Conservation (phyloP, 2,329 filamentous ascomycete genomes). For the Bisporella sp. region DNA sequence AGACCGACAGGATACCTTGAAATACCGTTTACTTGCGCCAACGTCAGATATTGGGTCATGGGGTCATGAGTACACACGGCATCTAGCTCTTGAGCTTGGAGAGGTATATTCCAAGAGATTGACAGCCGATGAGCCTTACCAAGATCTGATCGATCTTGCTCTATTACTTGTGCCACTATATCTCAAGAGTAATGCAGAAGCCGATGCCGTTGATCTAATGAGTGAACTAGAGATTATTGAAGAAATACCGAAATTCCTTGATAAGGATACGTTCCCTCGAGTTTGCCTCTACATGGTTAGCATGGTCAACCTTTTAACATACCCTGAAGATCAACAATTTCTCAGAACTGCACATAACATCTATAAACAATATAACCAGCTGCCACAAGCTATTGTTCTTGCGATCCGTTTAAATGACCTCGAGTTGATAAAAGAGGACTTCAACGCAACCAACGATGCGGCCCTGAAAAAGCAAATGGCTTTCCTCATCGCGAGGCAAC, state of each 20-base stretch:
- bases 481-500: conserved; percentile 85
- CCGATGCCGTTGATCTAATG: conserved; percentile 93
- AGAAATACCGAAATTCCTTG: conserved; percentile 78
- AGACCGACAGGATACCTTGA: conserved; percentile 90
- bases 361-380: conserved; percentile 88
- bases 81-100: conserved; percentile 91
- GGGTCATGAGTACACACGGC: conserved; percentile 97
- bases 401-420: conserved; percentile 89
- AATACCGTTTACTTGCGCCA: conserved; percentile 85
- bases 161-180: conserved; percentile 86
- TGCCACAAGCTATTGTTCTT: conserved; percentile 86
- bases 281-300: conserved; percentile 98
- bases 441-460: conserved; percentile 72
- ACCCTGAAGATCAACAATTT: conserved; percentile 95
- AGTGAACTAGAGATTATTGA: conserved; percentile 98
- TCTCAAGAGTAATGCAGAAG: conserved; percentile 94
- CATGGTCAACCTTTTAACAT: conserved; percentile 96
- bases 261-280: conserved; percentile 86
- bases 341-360: conserved; percentile 88
- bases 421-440: conserved; percentile 74
- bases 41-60: conserved; percentile 91
- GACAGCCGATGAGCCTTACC: conserved; percentile 73
- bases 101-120: conserved; percentile 87
- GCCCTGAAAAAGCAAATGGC: conserved; percentile 88
- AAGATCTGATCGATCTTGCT: conserved; percentile 81